These are phyloP conservation scores for Seiridium unicorne DNA, from an alignment of 2,329 filamentous ascomycete genomes.

Conservation along the genomic window DNA sequence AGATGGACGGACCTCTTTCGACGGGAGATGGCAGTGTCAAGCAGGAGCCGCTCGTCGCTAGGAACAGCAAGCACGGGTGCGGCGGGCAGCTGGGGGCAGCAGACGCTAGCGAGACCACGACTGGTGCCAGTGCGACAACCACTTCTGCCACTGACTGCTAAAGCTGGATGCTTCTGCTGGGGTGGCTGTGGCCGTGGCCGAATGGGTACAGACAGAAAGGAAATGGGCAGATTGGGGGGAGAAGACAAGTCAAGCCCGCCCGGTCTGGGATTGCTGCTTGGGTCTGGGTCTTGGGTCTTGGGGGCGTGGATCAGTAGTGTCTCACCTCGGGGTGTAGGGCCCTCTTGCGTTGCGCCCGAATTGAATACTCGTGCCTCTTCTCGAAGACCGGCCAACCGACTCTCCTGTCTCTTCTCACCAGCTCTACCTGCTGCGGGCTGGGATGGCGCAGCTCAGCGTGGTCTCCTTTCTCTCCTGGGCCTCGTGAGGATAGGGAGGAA, in stretches of 20 bases:
- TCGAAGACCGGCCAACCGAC: neutral
- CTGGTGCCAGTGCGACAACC: neutral
- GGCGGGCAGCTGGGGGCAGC: slow-evolving; percentile 1
- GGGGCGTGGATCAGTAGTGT: neutral
- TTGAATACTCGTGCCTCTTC: neutral
- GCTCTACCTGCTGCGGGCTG: too few species aligned
- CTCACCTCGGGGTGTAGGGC: neutral
- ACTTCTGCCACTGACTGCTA: too few species aligned
- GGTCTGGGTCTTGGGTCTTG: neutral
- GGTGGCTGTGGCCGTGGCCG: too few species aligned
- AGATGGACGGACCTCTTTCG: neutral
- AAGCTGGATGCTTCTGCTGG: too few species aligned
- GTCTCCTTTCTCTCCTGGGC: neutral
- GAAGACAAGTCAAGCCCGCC: neutral
- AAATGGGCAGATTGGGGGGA: neutral
- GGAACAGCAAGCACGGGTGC: neutral
- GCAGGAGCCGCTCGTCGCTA: neutral
- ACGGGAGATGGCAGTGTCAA: neutral
- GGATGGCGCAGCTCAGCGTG: too few species aligned
- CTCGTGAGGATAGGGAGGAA: neutral
- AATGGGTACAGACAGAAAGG: too few species aligned
- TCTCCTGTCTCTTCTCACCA: too few species aligned
- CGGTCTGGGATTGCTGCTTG: too few species aligned
- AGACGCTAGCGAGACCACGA: neutral
- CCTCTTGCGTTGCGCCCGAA: slow-evolving; percentile 1